Conservation (phyloP, 225 moss, liverwort and hornwort species). For the Climacium dendroides region DNA sequence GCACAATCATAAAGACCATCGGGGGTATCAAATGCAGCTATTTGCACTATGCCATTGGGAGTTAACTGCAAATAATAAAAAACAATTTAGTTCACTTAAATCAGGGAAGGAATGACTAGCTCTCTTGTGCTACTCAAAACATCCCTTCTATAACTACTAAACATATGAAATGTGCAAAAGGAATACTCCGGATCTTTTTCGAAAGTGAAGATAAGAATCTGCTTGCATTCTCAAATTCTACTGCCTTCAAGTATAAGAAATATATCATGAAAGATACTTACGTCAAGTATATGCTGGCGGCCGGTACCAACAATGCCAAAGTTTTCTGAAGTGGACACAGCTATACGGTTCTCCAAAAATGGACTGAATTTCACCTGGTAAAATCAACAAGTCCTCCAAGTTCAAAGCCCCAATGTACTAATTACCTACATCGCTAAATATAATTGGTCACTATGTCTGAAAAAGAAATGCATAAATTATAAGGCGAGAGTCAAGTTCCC, state of each 20-base stretch:
- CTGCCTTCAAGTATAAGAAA: not conserved
- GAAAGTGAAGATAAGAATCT: not conserved
- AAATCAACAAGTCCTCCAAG: not conserved
- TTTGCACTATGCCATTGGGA: slow-evolving; percentile 67
- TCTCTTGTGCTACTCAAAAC: not conserved
- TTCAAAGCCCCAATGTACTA: not conserved
- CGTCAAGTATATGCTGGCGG: slow-evolving; percentile 85
- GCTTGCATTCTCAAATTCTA: not conserved
- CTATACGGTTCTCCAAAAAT: slow-evolving; percentile 77
- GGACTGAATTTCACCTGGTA: slow-evolving; percentile 82
- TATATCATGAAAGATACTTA: slow-evolving; percentile 1
- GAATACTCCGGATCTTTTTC: not conserved
- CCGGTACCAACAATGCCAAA: slow-evolving; percentile 95
- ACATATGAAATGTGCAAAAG: not conserved
- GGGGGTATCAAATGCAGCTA: slow-evolving; percentile 85
- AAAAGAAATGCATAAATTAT: not conserved
- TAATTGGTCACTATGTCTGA: not conserved
- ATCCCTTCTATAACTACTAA: not conserved
- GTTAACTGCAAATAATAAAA: slow-evolving; percentile 28
- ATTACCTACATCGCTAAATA: not conserved
- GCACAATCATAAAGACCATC: slow-evolving; percentile 99
- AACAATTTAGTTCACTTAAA: not conserved
- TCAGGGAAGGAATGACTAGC: not conserved
- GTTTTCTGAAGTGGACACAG: slow-evolving; percentile 91
- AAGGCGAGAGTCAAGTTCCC: not conserved